These are phyloP conservation scores for Lipomyces mesembrius DNA, from an alignment of 805 yeast species.

Conservation along the genomic window DNA sequence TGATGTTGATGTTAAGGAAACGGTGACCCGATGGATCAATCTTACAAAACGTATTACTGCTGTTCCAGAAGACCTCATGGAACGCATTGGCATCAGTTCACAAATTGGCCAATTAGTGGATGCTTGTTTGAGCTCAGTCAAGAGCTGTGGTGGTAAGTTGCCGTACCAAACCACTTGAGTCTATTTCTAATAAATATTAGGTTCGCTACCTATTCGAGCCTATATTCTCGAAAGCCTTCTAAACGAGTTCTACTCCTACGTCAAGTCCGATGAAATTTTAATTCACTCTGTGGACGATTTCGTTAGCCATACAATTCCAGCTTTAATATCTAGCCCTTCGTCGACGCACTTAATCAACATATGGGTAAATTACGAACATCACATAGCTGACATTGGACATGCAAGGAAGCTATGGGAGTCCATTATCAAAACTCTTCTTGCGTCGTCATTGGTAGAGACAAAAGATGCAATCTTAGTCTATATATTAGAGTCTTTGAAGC, in stretches of 20 bases:
- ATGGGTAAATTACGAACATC: constrained; percentile 20
- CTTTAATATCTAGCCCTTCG: constrained; percentile 16
- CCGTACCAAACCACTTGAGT: background rate
- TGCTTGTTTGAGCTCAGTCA: background rate
- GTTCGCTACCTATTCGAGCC: constrained; percentile 5
- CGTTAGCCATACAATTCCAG: constrained; percentile 14
- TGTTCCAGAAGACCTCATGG: constrained; percentile 18
- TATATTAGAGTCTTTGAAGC: constrained; percentile 12
- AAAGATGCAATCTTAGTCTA: constrained; percentile 16
- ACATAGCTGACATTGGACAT: constrained; percentile 4
- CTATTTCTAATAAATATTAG: background rate
- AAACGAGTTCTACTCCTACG: constrained; percentile 14
- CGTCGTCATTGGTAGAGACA: constrained; percentile 15
- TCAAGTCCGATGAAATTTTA: background rate
- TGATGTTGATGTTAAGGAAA: background rate
- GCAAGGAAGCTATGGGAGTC: constrained; percentile 3
- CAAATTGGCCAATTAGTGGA: constrained; percentile 12
- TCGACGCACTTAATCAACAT: constrained; percentile 18
- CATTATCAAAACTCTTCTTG: constrained; percentile 8
- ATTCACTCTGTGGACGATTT: constrained; percentile 18
- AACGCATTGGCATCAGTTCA: constrained; percentile 6
- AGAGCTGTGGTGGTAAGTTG: constrained; percentile 8
- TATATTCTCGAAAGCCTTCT: constrained; percentile 12
- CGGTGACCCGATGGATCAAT: constrained; percentile 14
- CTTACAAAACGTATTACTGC: constrained; percentile 14